Base-by-base conservation (phyloP, 176 grass and related monocot species). In the Chrysopogon serrulatus region DNA sequence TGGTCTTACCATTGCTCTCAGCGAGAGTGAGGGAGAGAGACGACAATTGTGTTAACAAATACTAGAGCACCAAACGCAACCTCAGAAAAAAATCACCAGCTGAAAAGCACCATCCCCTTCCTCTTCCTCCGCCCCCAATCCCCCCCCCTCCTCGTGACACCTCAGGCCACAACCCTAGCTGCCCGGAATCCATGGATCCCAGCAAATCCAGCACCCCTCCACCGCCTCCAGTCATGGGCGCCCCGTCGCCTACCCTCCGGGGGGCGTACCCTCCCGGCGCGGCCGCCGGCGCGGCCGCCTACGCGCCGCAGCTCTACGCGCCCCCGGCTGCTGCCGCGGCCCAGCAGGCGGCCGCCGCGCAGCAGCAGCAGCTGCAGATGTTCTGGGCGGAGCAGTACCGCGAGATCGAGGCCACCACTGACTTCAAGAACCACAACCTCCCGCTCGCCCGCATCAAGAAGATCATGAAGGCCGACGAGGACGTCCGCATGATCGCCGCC, bases 381-480 rank as follows among this genome's bases (percentile, higher is more conserved):
- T 98, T 98, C 91, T 98, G 96, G 96, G 93, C 93, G 36, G 93
- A 95, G 53, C 96, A 95, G 85, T 90, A 87, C 85, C 93, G 93
- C 40, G 95, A 97, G 90, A 87, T 94, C 80, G 95, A 94, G 83
- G 83, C 91, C 27, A 88, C 88, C 44, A 88, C 84, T 31, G 95
- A 97, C 76, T 94, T 94, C 83, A 94, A 92, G 83, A 94, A 74
- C 44, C 85, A 88, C 59, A 88, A 36, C 34, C 65, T 95, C 4
- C 93, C 93, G 0, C 88, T 95, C 13, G 87, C 90, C 0, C 71
- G 93, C 24, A 95, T 95, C 78, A 95, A 95, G 87, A 95, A 88
- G 73, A 92, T 95, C 73, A 95, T 95, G 90, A 92, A 88, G 76
- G 93, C 90, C 1, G 90, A 95, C n/a, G 70, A 84, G 80, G 88